These are phyloP conservation scores for Tephrocybe sp. DNA, from an alignment of 768 basidiomycete genomes.

Conservation along the genomic window DNA sequence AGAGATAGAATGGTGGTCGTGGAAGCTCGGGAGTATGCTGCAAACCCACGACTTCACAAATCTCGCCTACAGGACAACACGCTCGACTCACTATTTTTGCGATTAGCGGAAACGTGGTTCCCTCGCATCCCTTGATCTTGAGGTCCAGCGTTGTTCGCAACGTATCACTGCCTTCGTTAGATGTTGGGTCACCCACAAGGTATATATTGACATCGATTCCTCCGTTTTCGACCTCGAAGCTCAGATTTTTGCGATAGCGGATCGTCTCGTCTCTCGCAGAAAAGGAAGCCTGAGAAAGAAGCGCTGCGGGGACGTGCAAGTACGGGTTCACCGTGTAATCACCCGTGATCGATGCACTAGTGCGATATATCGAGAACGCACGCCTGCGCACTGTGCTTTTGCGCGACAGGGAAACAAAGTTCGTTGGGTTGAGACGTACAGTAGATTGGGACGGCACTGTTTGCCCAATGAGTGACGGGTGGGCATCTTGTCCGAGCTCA, in stretches of 20 bases:
- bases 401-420: constrained; percentile 32
- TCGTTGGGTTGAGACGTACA: constrained; percentile 22
- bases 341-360: constrained; percentile 31
- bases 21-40: constrained; percentile 36
- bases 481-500: neutral
- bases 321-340: constrained; percentile 41
- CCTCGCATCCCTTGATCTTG: constrained; percentile 25
- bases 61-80: neutral
- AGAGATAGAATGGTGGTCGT: constrained; percentile 34
- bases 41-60: too few relatives aligned
- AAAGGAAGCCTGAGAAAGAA: constrained; percentile 30
- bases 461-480: neutral
- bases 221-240: constrained; percentile 37
- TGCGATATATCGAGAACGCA: constrained; percentile 16
- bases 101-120: constrained; percentile 31
- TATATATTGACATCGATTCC: constrained; percentile 43
- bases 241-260: constrained; percentile 35
- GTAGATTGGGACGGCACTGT: neutral
- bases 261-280: constrained; percentile 18
- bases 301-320: constrained; percentile 34
- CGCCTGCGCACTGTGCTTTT: constrained; percentile 24
- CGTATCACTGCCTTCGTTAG: constrained; percentile 1
- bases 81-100: constrained; percentile 36
- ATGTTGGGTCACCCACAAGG: constrained; percentile 26
- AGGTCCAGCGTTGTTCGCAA: constrained; percentile 31